Evolutionary conservation across 2,329 filamentous ascomycete genomes (phyloP).

Genomic region (Didymosphaeria variabile): DNA sequence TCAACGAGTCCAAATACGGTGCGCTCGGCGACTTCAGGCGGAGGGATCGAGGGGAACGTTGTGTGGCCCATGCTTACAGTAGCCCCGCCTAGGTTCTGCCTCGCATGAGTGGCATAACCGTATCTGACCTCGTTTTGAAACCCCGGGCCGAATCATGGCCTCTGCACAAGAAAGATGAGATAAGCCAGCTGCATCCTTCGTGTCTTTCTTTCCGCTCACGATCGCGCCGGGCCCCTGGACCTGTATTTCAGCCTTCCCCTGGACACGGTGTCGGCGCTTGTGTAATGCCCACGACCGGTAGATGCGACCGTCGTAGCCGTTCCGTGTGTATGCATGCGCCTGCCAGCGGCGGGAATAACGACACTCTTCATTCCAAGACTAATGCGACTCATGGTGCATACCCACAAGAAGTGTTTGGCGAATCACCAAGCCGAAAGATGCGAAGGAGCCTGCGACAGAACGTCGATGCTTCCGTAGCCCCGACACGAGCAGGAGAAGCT

Average conservation of each 20-base stretch:
- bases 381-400: conserved; percentile 1
- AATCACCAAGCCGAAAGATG: neutral
- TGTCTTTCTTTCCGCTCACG: neutral
- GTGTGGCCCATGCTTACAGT: conserved; percentile 12
- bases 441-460: neutral
- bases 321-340: neutral
- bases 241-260: neutral
- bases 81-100: conserved; percentile 11
- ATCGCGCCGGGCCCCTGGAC: neutral
- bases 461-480: neutral
- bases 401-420: neutral
- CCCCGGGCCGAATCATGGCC: conserved; percentile 10
- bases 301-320: neutral
- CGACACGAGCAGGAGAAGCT: no score
- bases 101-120: conserved; percentile 10
- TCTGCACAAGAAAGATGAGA: conserved; percentile 13
- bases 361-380: neutral
- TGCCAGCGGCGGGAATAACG: no score
- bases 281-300: neutral
- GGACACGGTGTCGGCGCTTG: neutral
- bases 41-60: conserved; percentile 12
- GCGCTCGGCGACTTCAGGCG: conserved; percentile 7
- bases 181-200: conserved; percentile 14
- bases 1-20: conserved; percentile 7
- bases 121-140: neutral